Evolutionary conservation across 192 early-diverging fungal species (phyloP).

Genomic region (Entomortierella chlamydospora): DNA sequence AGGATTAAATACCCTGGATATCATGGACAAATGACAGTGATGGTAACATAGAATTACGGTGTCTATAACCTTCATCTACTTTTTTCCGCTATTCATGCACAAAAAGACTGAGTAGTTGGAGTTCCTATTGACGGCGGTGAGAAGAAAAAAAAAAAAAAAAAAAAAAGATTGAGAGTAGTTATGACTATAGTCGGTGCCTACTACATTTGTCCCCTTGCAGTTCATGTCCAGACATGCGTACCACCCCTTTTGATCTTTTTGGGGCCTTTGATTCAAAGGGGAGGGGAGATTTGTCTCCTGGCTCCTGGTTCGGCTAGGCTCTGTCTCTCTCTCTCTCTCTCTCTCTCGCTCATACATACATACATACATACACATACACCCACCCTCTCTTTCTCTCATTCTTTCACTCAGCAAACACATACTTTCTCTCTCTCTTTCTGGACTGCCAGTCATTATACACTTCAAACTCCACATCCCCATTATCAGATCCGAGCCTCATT

Average conservation of each 20-base stretch:
- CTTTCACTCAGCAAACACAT: too few species aligned
- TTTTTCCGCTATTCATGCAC: too few species aligned
- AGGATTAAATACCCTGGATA: too few species aligned
- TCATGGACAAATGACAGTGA: too few species aligned
- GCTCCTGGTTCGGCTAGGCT: conserved; percentile 16
- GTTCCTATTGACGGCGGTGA: too few species aligned
- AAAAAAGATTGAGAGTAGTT: neutral
- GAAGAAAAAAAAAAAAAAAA: too few species aligned
- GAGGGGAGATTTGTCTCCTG: neutral
- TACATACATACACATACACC: neutral
- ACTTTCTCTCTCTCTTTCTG: neutral
- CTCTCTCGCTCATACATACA: conserved; percentile 10
- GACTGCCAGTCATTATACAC: neutral
- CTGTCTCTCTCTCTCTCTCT: conserved; percentile 7
- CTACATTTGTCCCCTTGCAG: conserved; percentile 2
- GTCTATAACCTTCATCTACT: too few species aligned
- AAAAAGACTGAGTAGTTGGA: too few species aligned
- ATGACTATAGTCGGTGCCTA: neutral
- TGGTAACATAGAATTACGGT: too few species aligned
- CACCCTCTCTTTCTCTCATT: conserved; percentile 9
- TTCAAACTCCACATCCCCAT: too few species aligned
- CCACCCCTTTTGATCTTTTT: neutral
- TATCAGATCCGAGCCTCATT: neutral
- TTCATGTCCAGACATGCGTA: conserved; percentile 5
- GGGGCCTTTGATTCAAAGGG: neutral